Evolutionary conservation across 108 stramenopile species (phyloP).

Genomic region (Fistulifera solaris): DNA sequence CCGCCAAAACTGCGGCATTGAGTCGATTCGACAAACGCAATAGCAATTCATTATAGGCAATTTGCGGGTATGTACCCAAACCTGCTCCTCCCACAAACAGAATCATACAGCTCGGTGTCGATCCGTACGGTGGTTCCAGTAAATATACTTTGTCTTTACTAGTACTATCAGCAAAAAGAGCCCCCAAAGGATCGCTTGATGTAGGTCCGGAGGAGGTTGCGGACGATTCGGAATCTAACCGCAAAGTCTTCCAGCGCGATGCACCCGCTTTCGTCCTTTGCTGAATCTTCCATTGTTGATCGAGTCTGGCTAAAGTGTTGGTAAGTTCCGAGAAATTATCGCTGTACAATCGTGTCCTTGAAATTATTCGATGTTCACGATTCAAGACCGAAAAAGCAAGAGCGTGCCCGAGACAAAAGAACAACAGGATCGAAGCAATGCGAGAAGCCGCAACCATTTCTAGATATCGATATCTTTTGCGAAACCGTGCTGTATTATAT

Average conservation of each 20-base stretch:
- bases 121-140: constrained; percentile 47
- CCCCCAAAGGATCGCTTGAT: not conserved
- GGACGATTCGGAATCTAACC: constrained; percentile 18
- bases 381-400: no score
- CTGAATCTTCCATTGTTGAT: constrained; percentile 58
- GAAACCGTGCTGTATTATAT: no score
- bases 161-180: not conserved
- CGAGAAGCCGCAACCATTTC: no score
- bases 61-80: constrained; percentile 72
- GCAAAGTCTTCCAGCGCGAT: constrained; percentile 55
- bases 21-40: constrained; percentile 31
- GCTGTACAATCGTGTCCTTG: no score
- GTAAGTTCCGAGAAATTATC: constrained; percentile 18
- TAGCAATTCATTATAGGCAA: constrained; percentile 61
- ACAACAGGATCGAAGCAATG: no score
- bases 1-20: constrained; percentile 65
- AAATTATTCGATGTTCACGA: no score
- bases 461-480: no score
- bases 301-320: constrained; percentile 49
- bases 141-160: constrained; percentile 53
- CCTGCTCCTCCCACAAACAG: constrained; percentile 78
- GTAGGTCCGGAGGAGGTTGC: constrained; percentile 1
- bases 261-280: constrained; percentile 18
- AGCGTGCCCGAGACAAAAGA: no score
- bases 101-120: constrained; percentile 60